These are phyloP conservation scores for Theileria parva DNA, from an alignment of 169 alveolate species.

Conservation along the genomic window DNA sequence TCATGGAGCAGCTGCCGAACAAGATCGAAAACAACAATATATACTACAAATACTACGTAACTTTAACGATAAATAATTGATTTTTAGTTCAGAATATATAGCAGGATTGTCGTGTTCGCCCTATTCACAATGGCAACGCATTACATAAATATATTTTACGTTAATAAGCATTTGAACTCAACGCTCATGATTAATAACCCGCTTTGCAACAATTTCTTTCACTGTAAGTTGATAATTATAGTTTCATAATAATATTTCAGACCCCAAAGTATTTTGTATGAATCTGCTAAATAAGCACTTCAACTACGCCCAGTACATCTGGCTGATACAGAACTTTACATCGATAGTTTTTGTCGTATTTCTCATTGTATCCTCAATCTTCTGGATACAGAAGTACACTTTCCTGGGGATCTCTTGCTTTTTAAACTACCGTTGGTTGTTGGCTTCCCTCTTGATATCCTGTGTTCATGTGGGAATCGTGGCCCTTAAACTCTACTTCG, in stretches of 20 bases:
- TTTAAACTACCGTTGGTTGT: conserved; percentile 42
- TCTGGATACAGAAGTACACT: conserved; percentile 56
- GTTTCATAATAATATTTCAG: not conserved
- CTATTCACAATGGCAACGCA: conserved; percentile 10
- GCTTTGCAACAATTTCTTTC: not conserved
- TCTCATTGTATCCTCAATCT: conserved; percentile 33
- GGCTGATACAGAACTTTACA: conserved; percentile 32
- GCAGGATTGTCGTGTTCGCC: conserved; percentile 22
- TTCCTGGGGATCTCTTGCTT: not conserved
- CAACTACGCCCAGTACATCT: not conserved
- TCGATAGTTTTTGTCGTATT: conserved; percentile 34
- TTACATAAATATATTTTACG: conserved; percentile 23
- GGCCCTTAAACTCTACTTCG: conserved; percentile 6
- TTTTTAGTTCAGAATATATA: conserved; percentile 44
- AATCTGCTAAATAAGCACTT: not conserved
- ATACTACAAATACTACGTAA: conserved; percentile 9
- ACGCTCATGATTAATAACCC: not conserved
- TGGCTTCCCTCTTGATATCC: conserved; percentile 4
- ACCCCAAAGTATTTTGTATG: not conserved
- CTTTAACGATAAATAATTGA: not conserved
- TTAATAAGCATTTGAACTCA: not conserved
- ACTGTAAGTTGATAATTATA: not conserved
- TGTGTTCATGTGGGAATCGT: conserved; percentile 12
- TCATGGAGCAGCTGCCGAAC: conserved; percentile 62
- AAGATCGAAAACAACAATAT: conserved; percentile 6